Evolutionary conservation across 805 yeast species (phyloP).

Genomic region (Yarrowia sp.): DNA sequence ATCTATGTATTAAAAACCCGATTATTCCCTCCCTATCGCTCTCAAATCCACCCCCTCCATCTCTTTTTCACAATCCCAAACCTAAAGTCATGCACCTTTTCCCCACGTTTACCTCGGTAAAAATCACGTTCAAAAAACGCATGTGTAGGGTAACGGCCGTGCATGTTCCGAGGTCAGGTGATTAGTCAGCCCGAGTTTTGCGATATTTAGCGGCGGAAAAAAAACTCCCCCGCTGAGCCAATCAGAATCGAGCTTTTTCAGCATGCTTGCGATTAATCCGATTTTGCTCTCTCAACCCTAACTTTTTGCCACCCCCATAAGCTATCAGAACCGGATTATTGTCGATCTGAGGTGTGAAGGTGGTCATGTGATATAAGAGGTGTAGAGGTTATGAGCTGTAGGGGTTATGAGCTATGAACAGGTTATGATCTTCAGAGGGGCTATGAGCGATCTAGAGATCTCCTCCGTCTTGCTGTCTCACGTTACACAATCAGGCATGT

Average conservation of each 20-base stretch:
- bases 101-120: slow-evolving; percentile 32
- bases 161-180: neutral
- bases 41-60: neutral
- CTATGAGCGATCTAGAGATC: too few relatives aligned
- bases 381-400: too few relatives aligned
- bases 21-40: neutral
- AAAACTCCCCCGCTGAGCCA: neutral
- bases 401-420: too few relatives aligned
- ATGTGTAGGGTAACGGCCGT: slow-evolving; percentile 9
- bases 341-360: too few relatives aligned
- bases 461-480: too few relatives aligned
- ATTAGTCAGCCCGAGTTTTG: neutral
- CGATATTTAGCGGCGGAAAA: neutral
- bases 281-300: neutral
- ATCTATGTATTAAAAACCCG: neutral
- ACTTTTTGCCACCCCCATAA: slow-evolving; percentile 1
- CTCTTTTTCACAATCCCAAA: slow-evolving; percentile 1
- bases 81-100: neutral
- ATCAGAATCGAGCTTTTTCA: neutral
- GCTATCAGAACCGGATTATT: neutral
- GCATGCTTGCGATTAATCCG: neutral
- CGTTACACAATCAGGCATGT: too few relatives aligned
- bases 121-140: slow-evolving; percentile 6
- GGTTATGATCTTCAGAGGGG: too few relatives aligned
- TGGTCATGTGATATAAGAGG: too few relatives aligned